Conservation (phyloP, 768 basidiomycete species). For the Lactarius sp. region DNA sequence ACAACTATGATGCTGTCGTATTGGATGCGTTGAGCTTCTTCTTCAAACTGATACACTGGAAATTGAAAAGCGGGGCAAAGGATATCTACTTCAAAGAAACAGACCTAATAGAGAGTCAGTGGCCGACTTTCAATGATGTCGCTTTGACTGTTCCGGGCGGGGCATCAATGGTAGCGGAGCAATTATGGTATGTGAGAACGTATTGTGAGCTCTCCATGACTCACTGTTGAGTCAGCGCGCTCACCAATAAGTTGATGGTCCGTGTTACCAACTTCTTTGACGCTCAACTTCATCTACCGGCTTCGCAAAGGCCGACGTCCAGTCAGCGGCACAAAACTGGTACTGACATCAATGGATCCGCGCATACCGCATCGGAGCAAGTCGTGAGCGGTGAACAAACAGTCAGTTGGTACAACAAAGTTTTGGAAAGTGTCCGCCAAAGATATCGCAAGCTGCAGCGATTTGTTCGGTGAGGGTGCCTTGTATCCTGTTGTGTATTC, state of each 20-base stretch:
- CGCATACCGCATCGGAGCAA: slow-evolving; percentile 33
- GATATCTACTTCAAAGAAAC: slow-evolving; percentile 97
- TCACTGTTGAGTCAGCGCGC: slow-evolving; percentile 47
- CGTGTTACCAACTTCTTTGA: slow-evolving; percentile 94
- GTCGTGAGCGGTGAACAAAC: slow-evolving; percentile 80
- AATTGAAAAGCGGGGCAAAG: slow-evolving; percentile 87
- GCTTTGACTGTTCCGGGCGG: slow-evolving; percentile 84
- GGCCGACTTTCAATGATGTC: slow-evolving; percentile 92
- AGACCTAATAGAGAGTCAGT: slow-evolving; percentile 94
- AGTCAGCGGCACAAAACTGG: slow-evolving; percentile 27
- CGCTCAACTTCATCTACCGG: slow-evolving; percentile 79
- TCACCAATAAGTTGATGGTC: slow-evolving; percentile 90
- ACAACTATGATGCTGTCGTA: slow-evolving; percentile 87
- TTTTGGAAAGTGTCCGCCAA: slow-evolving; percentile 86
- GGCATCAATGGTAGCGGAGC: slow-evolving; percentile 88
- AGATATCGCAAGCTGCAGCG: slow-evolving; percentile 93
- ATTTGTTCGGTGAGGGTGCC: slow-evolving; percentile 65
- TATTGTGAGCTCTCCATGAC: neutral
- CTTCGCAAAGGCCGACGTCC: slow-evolving; percentile 32
- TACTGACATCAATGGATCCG: slow-evolving; percentile 22
- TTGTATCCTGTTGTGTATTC: neutral
- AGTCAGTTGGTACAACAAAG: slow-evolving; percentile 85
- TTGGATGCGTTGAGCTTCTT: slow-evolving; percentile 83
- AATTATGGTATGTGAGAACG: slow-evolving; percentile 68
- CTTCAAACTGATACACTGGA: slow-evolving; percentile 93